Conservation (phyloP, 768 basidiomycete species). For the Tricholoma furcatifolium region DNA sequence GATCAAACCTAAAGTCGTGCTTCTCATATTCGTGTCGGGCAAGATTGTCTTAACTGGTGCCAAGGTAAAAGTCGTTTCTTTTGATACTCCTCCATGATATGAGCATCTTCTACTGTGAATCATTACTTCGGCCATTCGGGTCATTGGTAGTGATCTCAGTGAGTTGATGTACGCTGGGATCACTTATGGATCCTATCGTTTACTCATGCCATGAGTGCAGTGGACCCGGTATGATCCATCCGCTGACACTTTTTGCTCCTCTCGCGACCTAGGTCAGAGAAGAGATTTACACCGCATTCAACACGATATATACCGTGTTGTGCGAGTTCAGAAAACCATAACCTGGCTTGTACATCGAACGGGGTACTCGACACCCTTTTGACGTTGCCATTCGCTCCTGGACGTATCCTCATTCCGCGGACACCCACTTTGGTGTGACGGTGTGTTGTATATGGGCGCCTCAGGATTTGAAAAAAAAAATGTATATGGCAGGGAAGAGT, state of each 20-base stretch:
- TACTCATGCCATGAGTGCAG: conserved; percentile 30
- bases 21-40: conserved; percentile 97
- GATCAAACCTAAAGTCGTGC: conserved; percentile 99
- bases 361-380: conserved; percentile 8
- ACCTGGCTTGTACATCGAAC: conserved; percentile 14
- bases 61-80: conserved; percentile 66
- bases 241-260: conserved; percentile 42
- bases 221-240: conserved; percentile 45
- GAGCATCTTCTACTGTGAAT: conserved; percentile 12
- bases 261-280: conserved; percentile 77
- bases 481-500: conserved; percentile 27
- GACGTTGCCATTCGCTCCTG: conserved; percentile 13
- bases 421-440: neutral
- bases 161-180: conserved; percentile 13
- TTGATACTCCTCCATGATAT: conserved; percentile 18
- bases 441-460: conserved; percentile 3
- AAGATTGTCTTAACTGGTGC: conserved; percentile 99
- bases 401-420: conserved; percentile 4
- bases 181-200: conserved; percentile 28
- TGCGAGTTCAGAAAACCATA: conserved; percentile 92
- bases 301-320: conserved; percentile 97
- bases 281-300: conserved; percentile 99
- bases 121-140: conserved; percentile 7
- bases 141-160: conserved; percentile 5
- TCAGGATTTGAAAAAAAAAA: conserved; percentile 18